Percentiles rank a stretch among this genome's conserved stretches.
Evolutionary conservation across 164 flowering plant genomes (phyloP).

Genomic region (Nymphaea thermarum): DNA sequence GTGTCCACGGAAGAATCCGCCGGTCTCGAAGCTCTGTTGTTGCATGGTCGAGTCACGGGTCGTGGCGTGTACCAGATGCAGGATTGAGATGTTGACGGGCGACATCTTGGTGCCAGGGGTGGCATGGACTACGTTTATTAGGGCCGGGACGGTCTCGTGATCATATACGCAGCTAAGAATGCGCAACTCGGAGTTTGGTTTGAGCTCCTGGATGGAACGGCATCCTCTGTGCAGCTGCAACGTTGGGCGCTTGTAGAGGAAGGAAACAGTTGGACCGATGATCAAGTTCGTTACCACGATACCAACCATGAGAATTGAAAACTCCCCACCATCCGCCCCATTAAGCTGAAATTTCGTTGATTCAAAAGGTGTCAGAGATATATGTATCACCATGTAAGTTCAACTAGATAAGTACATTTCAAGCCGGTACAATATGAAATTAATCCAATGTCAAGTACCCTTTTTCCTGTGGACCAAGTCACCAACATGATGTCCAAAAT

Average conservation of each 20-base stretch:
- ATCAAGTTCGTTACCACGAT: constrained; percentile 19
- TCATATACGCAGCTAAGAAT: constrained; percentile 36
- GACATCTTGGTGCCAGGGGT: constrained; percentile 22
- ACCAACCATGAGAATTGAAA: constrained; percentile 33
- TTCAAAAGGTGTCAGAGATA: no score
- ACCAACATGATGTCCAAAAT: constrained; percentile 40
- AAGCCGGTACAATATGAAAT: no score
- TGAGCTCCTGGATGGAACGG: constrained; percentile 49
- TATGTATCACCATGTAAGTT: no score
- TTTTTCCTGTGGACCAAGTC: constrained; percentile 36
- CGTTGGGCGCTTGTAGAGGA: constrained; percentile 50
- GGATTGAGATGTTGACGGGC: constrained; percentile 32
- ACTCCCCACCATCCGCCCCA: constrained; percentile 14
- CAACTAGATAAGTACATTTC: no score
- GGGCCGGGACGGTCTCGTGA: constrained; percentile 24
- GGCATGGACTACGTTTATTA: constrained; percentile 41
- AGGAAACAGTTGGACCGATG: constrained; percentile 34
- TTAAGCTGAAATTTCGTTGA: constrained; percentile 14
- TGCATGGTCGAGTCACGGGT: constrained; percentile 13
- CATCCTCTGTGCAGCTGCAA: constrained; percentile 33
- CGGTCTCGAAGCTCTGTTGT: no score
- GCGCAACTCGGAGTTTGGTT: constrained; percentile 25
- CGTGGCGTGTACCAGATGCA: constrained; percentile 43
- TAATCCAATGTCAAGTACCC: constrained; percentile 14
- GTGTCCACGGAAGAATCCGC: no score